Evolutionary conservation across 2,329 filamentous ascomycete genomes (phyloP).

Genomic region (Coleophoma eucalyptorum): DNA sequence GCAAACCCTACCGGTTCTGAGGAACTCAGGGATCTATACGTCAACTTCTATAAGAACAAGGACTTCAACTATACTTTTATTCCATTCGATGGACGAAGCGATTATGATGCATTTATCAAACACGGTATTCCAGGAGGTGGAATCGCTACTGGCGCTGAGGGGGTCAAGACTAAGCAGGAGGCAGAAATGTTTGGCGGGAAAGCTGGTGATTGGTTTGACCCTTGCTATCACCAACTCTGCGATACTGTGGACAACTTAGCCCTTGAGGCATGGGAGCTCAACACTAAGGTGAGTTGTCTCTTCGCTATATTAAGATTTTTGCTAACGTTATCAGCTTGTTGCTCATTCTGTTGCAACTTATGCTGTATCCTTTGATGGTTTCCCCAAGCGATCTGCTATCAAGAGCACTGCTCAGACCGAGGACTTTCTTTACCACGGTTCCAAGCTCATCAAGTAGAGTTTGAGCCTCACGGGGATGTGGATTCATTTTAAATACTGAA

Average conservation of each 20-base stretch:
- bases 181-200: conserved; percentile 65
- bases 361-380: conserved; percentile 60
- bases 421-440: conserved; percentile 42
- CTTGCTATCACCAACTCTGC: conserved; percentile 59
- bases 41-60: conserved; percentile 60
- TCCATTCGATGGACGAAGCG: conserved; percentile 73
- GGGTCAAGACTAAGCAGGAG: conserved; percentile 67
- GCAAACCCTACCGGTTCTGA: conserved; percentile 68
- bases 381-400: conserved; percentile 49
- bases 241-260: conserved; percentile 57
- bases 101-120: conserved; percentile 75
- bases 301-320: conserved; percentile 12
- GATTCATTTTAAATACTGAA: not conserved
- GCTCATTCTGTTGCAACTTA: conserved; percentile 72
- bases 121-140: conserved; percentile 71
- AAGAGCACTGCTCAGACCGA: conserved; percentile 25
- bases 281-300: conserved; percentile 46
- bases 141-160: conserved; percentile 75
- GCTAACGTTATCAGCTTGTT: conserved; percentile 45
- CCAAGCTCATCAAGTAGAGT: conserved; percentile 40
- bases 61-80: conserved; percentile 66
- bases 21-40: conserved; percentile 64
- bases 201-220: conserved; percentile 56
- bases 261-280: conserved; percentile 55
- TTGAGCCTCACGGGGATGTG: not conserved